A percentile compares a stretch with the other conserved stretches of the same genome.
These are phyloP conservation scores for Dionaea muscipula DNA, from an alignment of 179 eudicot species.

Conservation along the genomic window DNA sequence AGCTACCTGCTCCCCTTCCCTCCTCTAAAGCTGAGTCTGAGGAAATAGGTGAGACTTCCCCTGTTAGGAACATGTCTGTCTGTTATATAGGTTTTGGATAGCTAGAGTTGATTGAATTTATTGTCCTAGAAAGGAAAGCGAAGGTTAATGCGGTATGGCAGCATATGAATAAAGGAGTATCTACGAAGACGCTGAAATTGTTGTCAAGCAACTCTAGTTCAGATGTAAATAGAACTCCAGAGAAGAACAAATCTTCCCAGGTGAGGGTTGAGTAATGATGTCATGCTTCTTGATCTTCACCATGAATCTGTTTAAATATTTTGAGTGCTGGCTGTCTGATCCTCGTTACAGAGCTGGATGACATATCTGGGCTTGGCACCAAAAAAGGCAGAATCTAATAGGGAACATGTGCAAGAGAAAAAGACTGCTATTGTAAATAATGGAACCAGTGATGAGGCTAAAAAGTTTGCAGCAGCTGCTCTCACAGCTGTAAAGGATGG, in stretches of 20 bases:
- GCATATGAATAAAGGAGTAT: slow-evolving; percentile 72
- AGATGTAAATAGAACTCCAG: slow-evolving; percentile 16
- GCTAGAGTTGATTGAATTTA: background rate
- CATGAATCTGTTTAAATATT: background rate
- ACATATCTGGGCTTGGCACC: slow-evolving; percentile 46
- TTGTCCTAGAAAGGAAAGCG: slow-evolving; percentile 48
- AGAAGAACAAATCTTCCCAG: slow-evolving; percentile 28
- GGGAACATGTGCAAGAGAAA: slow-evolving; percentile 11
- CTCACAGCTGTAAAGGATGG: slow-evolving; percentile 68
- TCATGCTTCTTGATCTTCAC: background rate
- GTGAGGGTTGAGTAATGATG: slow-evolving; percentile 19
- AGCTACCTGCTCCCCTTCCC: slow-evolving; percentile 14
- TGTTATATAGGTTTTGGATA: background rate
- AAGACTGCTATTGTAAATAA: slow-evolving; percentile 24
- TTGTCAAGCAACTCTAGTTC: slow-evolving; percentile 30
- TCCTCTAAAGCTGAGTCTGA: slow-evolving; percentile 11
- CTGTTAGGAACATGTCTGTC: background rate
- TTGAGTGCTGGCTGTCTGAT: slow-evolving; percentile 3
- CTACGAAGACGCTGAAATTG: slow-evolving; percentile 43
- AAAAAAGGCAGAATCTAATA: slow-evolving; percentile 29
- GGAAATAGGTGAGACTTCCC: slow-evolving; percentile 17
- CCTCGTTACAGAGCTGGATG: slow-evolving; percentile 59
- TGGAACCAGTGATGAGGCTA: slow-evolving; percentile 58
- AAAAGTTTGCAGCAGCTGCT: slow-evolving; percentile 79
- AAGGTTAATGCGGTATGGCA: slow-evolving; percentile 70